Evolutionary conservation across 2,329 filamentous ascomycete genomes (phyloP).

Genomic region (Penicillium polonicum): DNA sequence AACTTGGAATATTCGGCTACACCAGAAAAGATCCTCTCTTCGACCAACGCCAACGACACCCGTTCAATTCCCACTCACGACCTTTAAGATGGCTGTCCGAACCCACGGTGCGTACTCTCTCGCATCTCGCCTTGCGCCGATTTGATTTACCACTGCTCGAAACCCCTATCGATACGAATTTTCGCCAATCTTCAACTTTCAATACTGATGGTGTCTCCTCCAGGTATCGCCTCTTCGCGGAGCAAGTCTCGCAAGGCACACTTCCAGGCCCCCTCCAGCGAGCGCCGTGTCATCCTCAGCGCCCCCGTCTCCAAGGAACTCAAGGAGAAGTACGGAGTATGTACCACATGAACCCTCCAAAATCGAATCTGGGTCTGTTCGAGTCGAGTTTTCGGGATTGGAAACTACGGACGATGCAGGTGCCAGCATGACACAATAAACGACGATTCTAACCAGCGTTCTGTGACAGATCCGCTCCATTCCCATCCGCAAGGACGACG

Average conservation of each 20-base stretch:
- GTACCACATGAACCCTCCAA: constrained; percentile 35
- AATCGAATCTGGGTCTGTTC: constrained; percentile 11
- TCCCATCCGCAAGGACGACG: constrained; percentile 96
- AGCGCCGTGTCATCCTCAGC: constrained; percentile 95
- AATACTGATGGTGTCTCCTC: constrained; percentile 12
- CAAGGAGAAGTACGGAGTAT: constrained; percentile 97
- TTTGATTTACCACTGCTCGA: constrained; percentile 5
- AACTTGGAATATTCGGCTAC: constrained; percentile 22
- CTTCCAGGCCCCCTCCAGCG: constrained; percentile 91
- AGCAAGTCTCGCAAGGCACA: constrained; percentile 99
- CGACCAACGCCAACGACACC: constrained; percentile 28
- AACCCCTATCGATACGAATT: constrained; percentile 5
- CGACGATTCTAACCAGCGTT: constrained; percentile 16
- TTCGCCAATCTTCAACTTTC: constrained; percentile 7
- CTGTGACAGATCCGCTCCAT: constrained; percentile 77
- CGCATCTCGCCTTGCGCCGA: not conserved
- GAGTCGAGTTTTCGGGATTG: constrained; percentile 5
- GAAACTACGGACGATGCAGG: not conserved
- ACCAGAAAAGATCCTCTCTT: constrained; percentile 21
- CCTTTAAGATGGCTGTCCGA: constrained; percentile 29
- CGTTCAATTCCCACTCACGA: constrained; percentile 26
- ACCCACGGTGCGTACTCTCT: constrained; percentile 23
- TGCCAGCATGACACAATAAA: constrained; percentile 1
- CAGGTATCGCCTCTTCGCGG: constrained; percentile 67
- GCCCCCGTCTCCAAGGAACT: constrained; percentile 95